These are phyloP conservation scores for Boletus edulis DNA, from an alignment of 768 basidiomycete genomes.

Conservation along the genomic window DNA sequence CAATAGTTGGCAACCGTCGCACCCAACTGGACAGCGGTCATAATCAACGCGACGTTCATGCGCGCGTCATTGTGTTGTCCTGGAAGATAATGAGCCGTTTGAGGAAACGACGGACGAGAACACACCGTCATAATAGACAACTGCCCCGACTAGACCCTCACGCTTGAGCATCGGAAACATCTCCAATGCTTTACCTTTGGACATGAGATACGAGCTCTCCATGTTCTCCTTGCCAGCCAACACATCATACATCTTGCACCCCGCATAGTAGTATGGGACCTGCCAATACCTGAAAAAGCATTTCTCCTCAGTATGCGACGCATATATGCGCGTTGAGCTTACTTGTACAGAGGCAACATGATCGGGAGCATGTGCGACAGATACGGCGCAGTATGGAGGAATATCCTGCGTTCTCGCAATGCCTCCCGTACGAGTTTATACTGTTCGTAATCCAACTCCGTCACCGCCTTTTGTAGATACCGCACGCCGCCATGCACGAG, in stretches of 20 bases:
- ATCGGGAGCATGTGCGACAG: conserved; percentile 91
- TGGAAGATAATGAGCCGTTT: conserved; percentile 27
- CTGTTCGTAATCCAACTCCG: conserved; percentile 95
- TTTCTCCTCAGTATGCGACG: conserved; percentile 1
- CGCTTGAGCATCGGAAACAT: conserved; percentile 95
- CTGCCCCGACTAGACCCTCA: conserved; percentile 87
- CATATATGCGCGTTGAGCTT: conserved; percentile 13
- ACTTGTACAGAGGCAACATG: conserved; percentile 97
- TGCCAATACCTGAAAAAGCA: conserved; percentile 76
- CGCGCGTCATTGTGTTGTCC: conserved; percentile 98
- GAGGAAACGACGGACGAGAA: not conserved
- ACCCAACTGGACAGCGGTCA: conserved; percentile 92
- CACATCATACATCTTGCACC: conserved; percentile 95
- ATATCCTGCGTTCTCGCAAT: conserved; percentile 87
- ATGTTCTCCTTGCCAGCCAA: conserved; percentile 96
- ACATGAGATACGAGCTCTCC: conserved; percentile 94
- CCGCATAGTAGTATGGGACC: conserved; percentile 92
- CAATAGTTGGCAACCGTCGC: conserved; percentile 88
- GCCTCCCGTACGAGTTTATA: conserved; percentile 97
- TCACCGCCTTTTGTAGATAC: conserved; percentile 94
- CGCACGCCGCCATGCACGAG: conserved; percentile 97
- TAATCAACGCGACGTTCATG: conserved; percentile 94
- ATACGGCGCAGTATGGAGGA: conserved; percentile 95
- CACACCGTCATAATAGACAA: conserved; percentile 96
- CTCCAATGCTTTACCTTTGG: conserved; percentile 88